Evolutionary conservation across 2,329 filamentous ascomycete genomes (phyloP), one percentile per base, ranked within the genome.

Genomic region (Trichoderma aggressivum): DNA sequence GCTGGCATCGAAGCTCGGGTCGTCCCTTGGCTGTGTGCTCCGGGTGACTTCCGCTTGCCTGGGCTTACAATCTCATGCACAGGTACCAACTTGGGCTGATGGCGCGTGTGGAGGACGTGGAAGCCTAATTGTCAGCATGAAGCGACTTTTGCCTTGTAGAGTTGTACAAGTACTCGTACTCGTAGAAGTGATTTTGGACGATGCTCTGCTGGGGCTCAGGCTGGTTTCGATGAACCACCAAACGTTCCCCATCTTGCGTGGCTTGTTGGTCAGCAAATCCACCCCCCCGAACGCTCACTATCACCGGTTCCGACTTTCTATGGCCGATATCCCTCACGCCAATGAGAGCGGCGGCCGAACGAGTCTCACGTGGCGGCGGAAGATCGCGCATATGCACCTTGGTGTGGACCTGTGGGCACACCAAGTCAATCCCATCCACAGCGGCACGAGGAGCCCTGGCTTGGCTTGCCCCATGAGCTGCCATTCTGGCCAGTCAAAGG

Each of bases 281-380:
- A 59, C 55, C 64, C 43, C 34, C 34, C 26, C 32, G 26, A 24
- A 63, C 63, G 36, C 43, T 65, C 26, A 61, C 66, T 72, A 58
- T 63, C 71, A 63, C 71, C 71, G 63, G 68, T 47, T n/a, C 71
- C 71, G 67, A 67, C 68, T 60, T 68, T 59, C 55, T 66, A 66
- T 69, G 71, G 68, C 71, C 71, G 71, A 66, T 71, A 18, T 50
- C 56, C 43, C 43, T 66, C 47, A 65, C 43, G 59, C 66, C 67
- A 64, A 62, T 71, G 26, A 62, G 70, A 43, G 67, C 58, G 59
- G 67, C 71, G 66, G 70, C 71, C 60, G 62, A 64, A 28, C 71
- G 68, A 71, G 67, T 72, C 75, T 79, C 78, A 79, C 78, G 78
- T 79, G 78, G 78, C 75, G 77, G 74, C 76, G 77, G 78, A 79